Evolutionary conservation across 2,329 filamentous ascomycete genomes (phyloP), one percentile per base, ranked within the genome.

Genomic region (Lachnellula cervina): DNA sequence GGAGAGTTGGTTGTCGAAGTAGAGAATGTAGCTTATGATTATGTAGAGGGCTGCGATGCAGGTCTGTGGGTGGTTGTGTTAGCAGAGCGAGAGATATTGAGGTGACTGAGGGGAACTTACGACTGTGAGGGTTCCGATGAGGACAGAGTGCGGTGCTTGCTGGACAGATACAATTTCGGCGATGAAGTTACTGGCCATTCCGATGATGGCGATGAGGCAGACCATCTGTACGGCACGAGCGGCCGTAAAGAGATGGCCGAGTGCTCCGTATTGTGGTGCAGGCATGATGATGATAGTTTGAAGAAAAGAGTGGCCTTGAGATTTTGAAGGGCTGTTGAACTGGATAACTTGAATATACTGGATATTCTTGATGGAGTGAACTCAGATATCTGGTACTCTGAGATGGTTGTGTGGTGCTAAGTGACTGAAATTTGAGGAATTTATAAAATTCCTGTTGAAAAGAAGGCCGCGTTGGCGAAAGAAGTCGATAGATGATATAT

Each of bases 151-250:
- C 0, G 88, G 83, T 32, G 81, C 77, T 54, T 86, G 80, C 60
- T 85, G 80, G 21, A 78, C 80, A 44, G 77, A 75, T 45, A 90
- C 82, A 69, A 95, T 90, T 64, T 89, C 80, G 23, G 84, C 79
- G 66, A 96, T 86, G 72, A 96, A 95, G 72, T 92, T 90, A 66
- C 87, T 83, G 0, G 84, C 84, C 70, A 96, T 82, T 46, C 90
- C 90, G 62, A 96, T 87, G 62, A 94, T 84, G 56, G 85, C 77
- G 56, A 94, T 77, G 68, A 96, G 86, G 25, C 82, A 83, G 60
- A 88, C 73, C 57, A 83, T 79, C 70, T 95, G 86, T 63, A 92
- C 78, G 56, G 80, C 78, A 48, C 92, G 86, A 63, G 87, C 81
- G 62, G 84, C 76, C 56, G 89, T 84, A 75, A 95, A 96, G 64